Percentiles rank a stretch among this genome's conserved stretches.
Evolutionary conservation across 2,329 filamentous ascomycete genomes (phyloP).

Genomic region (Aspergillus floridensis): DNA sequence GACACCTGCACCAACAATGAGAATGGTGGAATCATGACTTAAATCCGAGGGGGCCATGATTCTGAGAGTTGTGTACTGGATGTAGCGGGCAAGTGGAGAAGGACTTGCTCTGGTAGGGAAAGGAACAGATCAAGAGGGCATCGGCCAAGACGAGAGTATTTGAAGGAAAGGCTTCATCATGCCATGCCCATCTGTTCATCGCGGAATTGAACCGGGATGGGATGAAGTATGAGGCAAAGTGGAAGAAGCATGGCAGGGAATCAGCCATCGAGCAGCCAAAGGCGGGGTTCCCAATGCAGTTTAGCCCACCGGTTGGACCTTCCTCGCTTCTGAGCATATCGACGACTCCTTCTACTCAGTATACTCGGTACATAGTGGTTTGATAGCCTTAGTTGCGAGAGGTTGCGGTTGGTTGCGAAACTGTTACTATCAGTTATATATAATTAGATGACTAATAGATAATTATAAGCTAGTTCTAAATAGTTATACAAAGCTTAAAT

Average conservation of each 20-base stretch:
- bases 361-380: background rate
- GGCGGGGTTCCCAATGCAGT: background rate
- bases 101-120: background rate
- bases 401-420: background rate
- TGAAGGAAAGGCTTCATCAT: constrained; percentile 1
- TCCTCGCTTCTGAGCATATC: constrained; percentile 3
- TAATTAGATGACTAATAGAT: background rate
- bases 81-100: background rate
- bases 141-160: background rate
- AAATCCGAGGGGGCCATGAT: constrained; percentile 1
- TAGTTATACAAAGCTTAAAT: background rate
- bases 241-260: background rate
- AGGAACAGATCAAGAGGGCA: background rate
- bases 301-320: constrained; percentile 15
- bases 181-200: background rate
- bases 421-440: background rate
- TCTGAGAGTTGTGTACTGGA: background rate
- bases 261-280: background rate
- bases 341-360: background rate
- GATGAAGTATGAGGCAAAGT: no score
- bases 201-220: background rate
- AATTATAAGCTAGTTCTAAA: background rate
- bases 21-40: constrained; percentile 21
- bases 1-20: constrained; percentile 52
- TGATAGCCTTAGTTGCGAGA: background rate